Conservation (phyloP, 768 basidiomycete genomes). For the Suillus brevipes region DNA sequence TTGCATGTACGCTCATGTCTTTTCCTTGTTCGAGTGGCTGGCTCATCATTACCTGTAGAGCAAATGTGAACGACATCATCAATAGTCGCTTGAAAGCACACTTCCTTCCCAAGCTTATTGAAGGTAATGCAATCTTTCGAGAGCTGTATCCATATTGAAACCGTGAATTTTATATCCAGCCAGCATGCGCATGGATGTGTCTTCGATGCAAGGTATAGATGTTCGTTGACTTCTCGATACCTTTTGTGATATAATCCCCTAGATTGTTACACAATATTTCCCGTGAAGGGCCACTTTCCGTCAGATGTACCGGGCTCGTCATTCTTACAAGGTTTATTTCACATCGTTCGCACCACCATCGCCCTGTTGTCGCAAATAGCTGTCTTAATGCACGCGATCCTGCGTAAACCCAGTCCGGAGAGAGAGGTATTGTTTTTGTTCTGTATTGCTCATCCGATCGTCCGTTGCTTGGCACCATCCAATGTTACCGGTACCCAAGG, state of each 20-base stretch:
- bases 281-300: slow-evolving; percentile 28
- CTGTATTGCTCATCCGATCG: slow-evolving; percentile 28
- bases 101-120: slow-evolving; percentile 40
- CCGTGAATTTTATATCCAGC: slow-evolving; percentile 16
- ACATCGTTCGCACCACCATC: slow-evolving; percentile 22
- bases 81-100: slow-evolving; percentile 36
- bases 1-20: slow-evolving; percentile 19
- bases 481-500: slow-evolving; percentile 39
- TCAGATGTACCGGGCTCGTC: slow-evolving; percentile 37
- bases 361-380: slow-evolving; percentile 28
- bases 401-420: slow-evolving; percentile 23
- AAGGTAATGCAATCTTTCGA: slow-evolving; percentile 26
- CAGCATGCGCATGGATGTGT: slow-evolving; percentile 24
- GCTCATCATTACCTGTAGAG: slow-evolving; percentile 15
- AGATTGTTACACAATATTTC: slow-evolving; percentile 22
- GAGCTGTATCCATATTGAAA: slow-evolving; percentile 15
- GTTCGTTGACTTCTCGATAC: not conserved
- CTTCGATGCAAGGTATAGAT: slow-evolving; percentile 21
- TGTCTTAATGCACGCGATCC: slow-evolving; percentile 21
- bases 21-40: slow-evolving; percentile 4
- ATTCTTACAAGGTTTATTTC: slow-evolving; percentile 28
- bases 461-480: slow-evolving; percentile 34
- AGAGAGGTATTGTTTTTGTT: slow-evolving; percentile 31
- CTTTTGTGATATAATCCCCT: not conserved
- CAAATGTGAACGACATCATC: slow-evolving; percentile 20